A percentile compares a stretch with the other conserved stretches of the same genome.
Evolutionary conservation across 2,329 filamentous ascomycete species (phyloP).

Genomic region (Monosporascus sp.): DNA sequence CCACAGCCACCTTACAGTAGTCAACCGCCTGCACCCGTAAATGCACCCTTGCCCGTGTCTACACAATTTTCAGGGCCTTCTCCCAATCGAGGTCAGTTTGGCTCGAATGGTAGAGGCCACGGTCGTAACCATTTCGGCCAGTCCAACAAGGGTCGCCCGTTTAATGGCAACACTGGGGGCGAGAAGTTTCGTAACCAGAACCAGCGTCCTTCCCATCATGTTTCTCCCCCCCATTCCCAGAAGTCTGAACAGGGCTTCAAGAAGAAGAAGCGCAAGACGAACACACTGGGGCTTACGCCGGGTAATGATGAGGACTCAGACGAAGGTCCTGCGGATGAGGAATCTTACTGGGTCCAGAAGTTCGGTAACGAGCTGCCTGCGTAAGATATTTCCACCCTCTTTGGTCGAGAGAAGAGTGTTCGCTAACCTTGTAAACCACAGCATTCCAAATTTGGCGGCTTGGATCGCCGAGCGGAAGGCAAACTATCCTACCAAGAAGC

Average conservation of each 20-base stretch:
- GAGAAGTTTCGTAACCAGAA: conserved; percentile 34
- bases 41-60: conserved; percentile 7
- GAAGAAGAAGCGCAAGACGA: conserved; percentile 68
- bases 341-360: conserved; percentile 49
- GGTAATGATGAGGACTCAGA: conserved; percentile 59
- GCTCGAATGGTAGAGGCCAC: conserved; percentile 32
- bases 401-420: background rate
- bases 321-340: conserved; percentile 67
- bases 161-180: conserved; percentile 33
- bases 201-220: conserved; percentile 23
- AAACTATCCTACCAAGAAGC: conserved; percentile 73
- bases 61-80: conserved; percentile 27
- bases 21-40: conserved; percentile 33
- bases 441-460: conserved; percentile 63
- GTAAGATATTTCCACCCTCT: conserved; percentile 34
- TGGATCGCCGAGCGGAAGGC: conserved; percentile 79
- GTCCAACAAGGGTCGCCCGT: conserved; percentile 29
- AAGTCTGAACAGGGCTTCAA: conserved; percentile 51
- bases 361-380: conserved; percentile 51
- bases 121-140: conserved; percentile 32
- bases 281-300: conserved; percentile 66
- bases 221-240: conserved; percentile 33
- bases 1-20: conserved; percentile 24
- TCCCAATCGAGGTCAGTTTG: conserved; percentile 28
- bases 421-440: conserved; percentile 20